Evolutionary conservation across 139 green algal genomes (phyloP), one percentile per base, ranked within the genome.

Genomic region (Axilococcus clingmanii): DNA sequence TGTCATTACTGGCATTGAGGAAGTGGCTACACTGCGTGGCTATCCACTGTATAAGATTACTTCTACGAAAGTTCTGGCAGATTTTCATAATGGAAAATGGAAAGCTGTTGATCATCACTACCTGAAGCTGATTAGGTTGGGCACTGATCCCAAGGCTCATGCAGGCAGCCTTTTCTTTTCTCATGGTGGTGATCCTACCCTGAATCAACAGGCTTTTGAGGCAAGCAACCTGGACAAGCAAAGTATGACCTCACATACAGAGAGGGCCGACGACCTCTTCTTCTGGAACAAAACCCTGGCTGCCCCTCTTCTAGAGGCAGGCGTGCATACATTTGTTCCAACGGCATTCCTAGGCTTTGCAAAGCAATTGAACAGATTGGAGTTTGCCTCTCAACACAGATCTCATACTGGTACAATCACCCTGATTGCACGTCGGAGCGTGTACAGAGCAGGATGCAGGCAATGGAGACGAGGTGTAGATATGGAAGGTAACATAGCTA

Each of bases 391-490:
- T 19, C 15, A 51, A 14, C 15, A 15, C 12, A 27, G 29, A 19
- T 5, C 38, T 20, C 40, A 57, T 34, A 32, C 16, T 20, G 61
- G 48, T 30, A 72, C 52, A 12, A 37, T 90, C 41, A 82, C 75
- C 0, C 59, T 90, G 12, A 68, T 91, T 30, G 79, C 76, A 3
- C 59, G 79, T 17, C 54, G 86, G 16, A 66, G 63, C 3, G 38
- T 65, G 3, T 61, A 69, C 31, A 59, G 87, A 3, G 42, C 71
- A 16, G 87, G 87, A 51, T 81, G 65, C 4, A 69, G 87, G 3
- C 82, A 94, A 56, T 95, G 87, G 87, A 66, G 83, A 4, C 56
- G 87, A 2, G 87, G 87, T 20, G 71, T 72, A 1, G 86, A 94
- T 64, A 52, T 52, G 2, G 33, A 74, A 27, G 78, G 80, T 25